phyloP scores from a whole-genome alignment of 768 basidiomycete species.

The Kwoniella sp. region DNA sequence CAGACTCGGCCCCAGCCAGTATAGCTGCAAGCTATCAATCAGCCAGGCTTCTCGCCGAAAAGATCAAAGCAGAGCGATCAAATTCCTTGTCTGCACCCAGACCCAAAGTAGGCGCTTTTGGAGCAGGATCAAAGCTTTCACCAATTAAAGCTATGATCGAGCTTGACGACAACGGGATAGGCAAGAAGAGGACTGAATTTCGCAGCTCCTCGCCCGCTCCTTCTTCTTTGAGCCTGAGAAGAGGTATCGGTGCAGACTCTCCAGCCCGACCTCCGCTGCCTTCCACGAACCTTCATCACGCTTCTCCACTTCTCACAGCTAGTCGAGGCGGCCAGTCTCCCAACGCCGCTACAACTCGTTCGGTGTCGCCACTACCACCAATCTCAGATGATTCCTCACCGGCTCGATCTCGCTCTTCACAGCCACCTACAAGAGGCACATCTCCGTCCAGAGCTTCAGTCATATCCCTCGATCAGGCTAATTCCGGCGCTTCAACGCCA shows the following conservation, averaged over 20 bases:
- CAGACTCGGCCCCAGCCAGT: constrained; percentile 20
- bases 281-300: neutral
- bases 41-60: constrained; percentile 39
- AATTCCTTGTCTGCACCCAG: constrained; percentile 15
- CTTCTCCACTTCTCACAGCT: constrained; percentile 13
- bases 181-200: constrained; percentile 26
- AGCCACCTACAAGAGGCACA: constrained; percentile 6
- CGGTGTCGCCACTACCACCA: constrained; percentile 13
- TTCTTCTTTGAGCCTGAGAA: constrained; percentile 29
- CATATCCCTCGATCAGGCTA: constrained; percentile 17
- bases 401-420: neutral
- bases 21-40: constrained; percentile 44
- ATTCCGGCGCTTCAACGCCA: constrained; percentile 45
- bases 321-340: constrained; percentile 4
- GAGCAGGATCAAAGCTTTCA: constrained; percentile 12
- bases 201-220: constrained; percentile 32
- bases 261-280: neutral
- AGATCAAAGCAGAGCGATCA: constrained; percentile 21
- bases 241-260: constrained; percentile 11
- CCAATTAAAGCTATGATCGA: constrained; percentile 23
- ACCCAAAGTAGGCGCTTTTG: constrained; percentile 9
- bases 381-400: constrained; percentile 4
- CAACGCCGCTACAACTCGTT: constrained; percentile 14
- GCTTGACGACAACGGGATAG: constrained; percentile 13
- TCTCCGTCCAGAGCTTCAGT: constrained; percentile 30